These are phyloP conservation scores for Claviceps paspali DNA, from an alignment of 2,329 filamentous ascomycete genomes.

Conservation along the genomic window DNA sequence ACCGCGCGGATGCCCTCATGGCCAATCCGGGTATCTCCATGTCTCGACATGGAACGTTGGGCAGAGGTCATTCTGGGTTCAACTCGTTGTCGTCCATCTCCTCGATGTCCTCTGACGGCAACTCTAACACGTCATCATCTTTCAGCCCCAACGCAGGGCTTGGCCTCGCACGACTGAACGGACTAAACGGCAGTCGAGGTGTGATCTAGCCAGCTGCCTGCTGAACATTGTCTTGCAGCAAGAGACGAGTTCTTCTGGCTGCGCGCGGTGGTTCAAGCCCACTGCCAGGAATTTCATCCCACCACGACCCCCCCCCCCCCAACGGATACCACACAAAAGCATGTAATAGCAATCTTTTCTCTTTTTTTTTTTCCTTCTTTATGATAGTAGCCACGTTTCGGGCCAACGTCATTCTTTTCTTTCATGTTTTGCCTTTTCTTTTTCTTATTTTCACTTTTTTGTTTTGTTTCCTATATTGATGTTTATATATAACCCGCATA, in stretches of 20 bases:
- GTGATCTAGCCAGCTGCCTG: conserved; percentile 15
- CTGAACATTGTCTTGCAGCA: background rate
- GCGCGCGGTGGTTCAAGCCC: background rate
- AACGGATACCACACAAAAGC: background rate
- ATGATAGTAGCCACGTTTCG: too few species aligned
- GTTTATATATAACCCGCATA: conserved; percentile 1
- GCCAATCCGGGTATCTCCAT: conserved; percentile 43
- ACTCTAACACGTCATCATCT: conserved; percentile 16
- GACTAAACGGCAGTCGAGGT: conserved; percentile 22
- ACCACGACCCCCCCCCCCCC: background rate
- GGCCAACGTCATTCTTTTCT: background rate
- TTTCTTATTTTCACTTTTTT: background rate
- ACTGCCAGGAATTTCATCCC: background rate
- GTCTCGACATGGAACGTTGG: conserved; percentile 33
- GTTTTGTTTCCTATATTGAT: background rate
- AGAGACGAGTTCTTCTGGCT: background rate
- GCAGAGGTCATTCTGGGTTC: conserved; percentile 24
- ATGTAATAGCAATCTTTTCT: background rate
- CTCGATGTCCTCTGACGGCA: conserved; percentile 26
- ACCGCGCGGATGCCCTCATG: conserved; percentile 42
- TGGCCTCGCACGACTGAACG: conserved; percentile 19
- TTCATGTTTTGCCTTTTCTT: background rate
- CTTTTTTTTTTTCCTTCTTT: too few species aligned
- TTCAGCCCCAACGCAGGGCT: conserved; percentile 18
- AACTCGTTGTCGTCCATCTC: conserved; percentile 26